Conservation (phyloP, 371 early-diverging fungal species). For the Coemansia sp. region DNA sequence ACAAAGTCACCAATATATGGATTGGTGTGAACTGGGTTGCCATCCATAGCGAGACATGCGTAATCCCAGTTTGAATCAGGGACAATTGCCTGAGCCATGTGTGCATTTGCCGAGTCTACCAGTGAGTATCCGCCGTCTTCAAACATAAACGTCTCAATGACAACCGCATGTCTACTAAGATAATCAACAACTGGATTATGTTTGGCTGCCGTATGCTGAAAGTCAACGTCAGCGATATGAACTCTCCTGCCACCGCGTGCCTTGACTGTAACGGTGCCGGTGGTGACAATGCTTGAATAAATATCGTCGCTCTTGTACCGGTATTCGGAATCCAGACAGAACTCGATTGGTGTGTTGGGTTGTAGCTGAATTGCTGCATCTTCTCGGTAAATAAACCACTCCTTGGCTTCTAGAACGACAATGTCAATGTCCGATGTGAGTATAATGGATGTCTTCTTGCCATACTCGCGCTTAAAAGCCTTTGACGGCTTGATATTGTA, state of each 20-base stretch:
- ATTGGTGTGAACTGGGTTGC: slow-evolving; percentile 95
- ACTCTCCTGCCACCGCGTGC: slow-evolving; percentile 56
- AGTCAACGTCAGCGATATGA: slow-evolving; percentile 77
- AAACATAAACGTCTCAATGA: slow-evolving; percentile 49
- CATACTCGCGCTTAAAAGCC: slow-evolving; percentile 44
- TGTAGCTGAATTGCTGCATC: slow-evolving; percentile 48
- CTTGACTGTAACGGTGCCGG: slow-evolving; percentile 76
- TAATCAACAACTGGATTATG: slow-evolving; percentile 47
- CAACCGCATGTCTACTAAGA: slow-evolving; percentile 15
- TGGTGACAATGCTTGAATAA: slow-evolving; percentile 67
- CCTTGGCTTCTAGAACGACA: slow-evolving; percentile 82
- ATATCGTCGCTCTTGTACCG: slow-evolving; percentile 65
- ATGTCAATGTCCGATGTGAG: slow-evolving; percentile 64
- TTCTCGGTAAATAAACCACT: slow-evolving; percentile 81
- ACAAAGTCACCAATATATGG: slow-evolving; percentile 90
- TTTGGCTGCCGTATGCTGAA: slow-evolving; percentile 56
- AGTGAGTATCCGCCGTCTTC: slow-evolving; percentile 52
- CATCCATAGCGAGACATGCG: slow-evolving; percentile 82
- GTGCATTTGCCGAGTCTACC: slow-evolving; percentile 75
- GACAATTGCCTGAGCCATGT: slow-evolving; percentile 77
- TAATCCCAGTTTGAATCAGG: slow-evolving; percentile 75
- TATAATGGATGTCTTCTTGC: slow-evolving; percentile 73
- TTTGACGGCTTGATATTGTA: slow-evolving; percentile 67
- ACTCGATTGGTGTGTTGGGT: slow-evolving; percentile 54
- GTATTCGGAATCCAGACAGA: slow-evolving; percentile 69